Evolutionary conservation across 768 basidiomycete genomes (phyloP), one percentile per base, ranked within the genome.

Genomic region (Amanita rimosa): DNA sequence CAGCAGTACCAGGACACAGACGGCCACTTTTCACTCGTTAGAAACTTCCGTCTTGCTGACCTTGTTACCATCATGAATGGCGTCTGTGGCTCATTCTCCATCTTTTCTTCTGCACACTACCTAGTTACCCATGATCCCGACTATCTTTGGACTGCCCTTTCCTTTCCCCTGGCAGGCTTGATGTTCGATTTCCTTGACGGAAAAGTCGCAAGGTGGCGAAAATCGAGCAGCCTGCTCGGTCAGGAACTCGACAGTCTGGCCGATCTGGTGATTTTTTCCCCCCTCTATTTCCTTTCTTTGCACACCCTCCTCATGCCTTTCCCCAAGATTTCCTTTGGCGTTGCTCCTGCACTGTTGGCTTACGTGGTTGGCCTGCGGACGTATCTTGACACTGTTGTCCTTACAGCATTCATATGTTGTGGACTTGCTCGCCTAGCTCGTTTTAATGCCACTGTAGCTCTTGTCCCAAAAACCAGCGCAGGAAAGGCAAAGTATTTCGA

Each of bases 1-100:
- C 84, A 84, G 57, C 83, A 92, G 58, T 95, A 94, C 61, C 70
- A 84, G 55, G 83, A 93, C 54, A 85, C 87, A 19, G 84, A 93
- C 51, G 92, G 96, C 17, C 96, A 99, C 68, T 99, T 99, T 67
- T 93, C 91, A 17, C 81, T 99, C 48, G 96, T 98, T 65, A 83
- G 96, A 57, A 98, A 97, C 66, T 99, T 99, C 63, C 89, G 94
- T 46, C 78, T 98, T 22, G 96, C 96, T 55, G 96, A 99, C 71
- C 76, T 96, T 45, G 92, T 99, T 58, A 99, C 96, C 31, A 92
- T 99, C 55, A 93, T 94, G 85, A 99, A 99, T 62, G 96, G 96
- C 39, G 85, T 98, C 64, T 99, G 96, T 68, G 96, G 96, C 50
- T 87, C 88, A 14, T 84, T 95, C 57, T 97, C 93, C 22, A 78